phyloP scores from a whole-genome alignment of 148 eudicot genomes.

The Oxyria digyna region DNA sequence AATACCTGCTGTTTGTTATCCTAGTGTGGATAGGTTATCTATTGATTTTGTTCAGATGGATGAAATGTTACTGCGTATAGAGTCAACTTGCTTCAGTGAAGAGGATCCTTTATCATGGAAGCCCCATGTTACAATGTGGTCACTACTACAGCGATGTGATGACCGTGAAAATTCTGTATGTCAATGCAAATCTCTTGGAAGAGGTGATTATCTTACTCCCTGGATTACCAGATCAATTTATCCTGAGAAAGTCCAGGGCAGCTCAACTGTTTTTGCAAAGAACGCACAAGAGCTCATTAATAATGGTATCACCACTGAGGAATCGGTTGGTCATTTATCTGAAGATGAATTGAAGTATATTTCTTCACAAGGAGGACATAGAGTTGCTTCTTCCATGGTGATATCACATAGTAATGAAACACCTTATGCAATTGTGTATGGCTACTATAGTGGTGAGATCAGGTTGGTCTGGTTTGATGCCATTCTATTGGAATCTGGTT shows the following conservation, averaged over 20 bases:
- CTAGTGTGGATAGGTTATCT: slow-evolving; percentile 26
- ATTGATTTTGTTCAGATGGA: slow-evolving; percentile 39
- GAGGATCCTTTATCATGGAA: slow-evolving; percentile 66
- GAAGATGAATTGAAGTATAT: slow-evolving; percentile 22
- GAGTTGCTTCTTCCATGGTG: slow-evolving; percentile 81
- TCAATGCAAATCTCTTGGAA: slow-evolving; percentile 41
- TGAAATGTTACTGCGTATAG: slow-evolving; percentile 46
- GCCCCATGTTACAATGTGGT: slow-evolving; percentile 74
- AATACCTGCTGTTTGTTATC: slow-evolving; percentile 47
- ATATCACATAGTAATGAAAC: slow-evolving; percentile 45
- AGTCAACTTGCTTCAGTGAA: slow-evolving; percentile 43
- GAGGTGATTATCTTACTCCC: slow-evolving; percentile 39
- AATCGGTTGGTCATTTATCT: slow-evolving; percentile 10
- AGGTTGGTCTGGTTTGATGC: slow-evolving; percentile 47
- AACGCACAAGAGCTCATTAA: slow-evolving; percentile 8
- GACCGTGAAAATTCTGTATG: slow-evolving; percentile 14
- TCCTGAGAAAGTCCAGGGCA: slow-evolving; percentile 10
- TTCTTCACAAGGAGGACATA: slow-evolving; percentile 19
- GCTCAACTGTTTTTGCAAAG: slow-evolving; percentile 4
- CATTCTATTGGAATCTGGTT: slow-evolving; percentile 24
- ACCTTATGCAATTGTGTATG: slow-evolving; percentile 85
- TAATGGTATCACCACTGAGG: slow-evolving; percentile 6
- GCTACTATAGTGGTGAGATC: slow-evolving; percentile 72
- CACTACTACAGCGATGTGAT: slow-evolving; percentile 24
- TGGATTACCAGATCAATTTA: slow-evolving; percentile 23